Conservation (phyloP, 1,139 yeast genomes). For the Protomyces gravidus region DNA sequence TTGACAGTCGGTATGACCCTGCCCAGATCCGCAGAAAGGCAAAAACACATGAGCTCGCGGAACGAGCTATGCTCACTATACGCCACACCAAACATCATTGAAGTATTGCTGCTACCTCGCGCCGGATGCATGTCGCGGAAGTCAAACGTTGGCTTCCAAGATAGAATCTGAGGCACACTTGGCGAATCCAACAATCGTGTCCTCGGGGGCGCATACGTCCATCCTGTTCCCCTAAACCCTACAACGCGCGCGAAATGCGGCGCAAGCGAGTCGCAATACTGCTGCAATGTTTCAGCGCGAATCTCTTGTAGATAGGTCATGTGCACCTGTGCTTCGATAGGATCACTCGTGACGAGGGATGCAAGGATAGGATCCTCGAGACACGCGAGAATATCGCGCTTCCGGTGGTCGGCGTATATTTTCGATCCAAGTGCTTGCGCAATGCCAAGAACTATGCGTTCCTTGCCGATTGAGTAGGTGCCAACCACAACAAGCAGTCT, state of each 20-base stretch:
- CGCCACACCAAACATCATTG: constrained; percentile 51
- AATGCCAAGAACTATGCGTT: constrained; percentile 63
- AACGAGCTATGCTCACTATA: constrained; percentile 93
- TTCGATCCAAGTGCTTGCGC: constrained; percentile 54
- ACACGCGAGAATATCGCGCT: constrained; percentile 48
- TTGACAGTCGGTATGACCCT: constrained; percentile 78
- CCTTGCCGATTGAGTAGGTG: constrained; percentile 88
- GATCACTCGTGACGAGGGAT: constrained; percentile 45
- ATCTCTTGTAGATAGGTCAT: constrained; percentile 59
- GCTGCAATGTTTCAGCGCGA: constrained; percentile 41
- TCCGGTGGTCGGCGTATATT: constrained; percentile 51
- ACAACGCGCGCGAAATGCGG: constrained; percentile 54
- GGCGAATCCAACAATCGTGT: constrained; percentile 33
- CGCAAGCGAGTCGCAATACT: constrained; percentile 52
- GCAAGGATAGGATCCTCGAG: constrained; percentile 44
- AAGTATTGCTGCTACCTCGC: constrained; percentile 34
- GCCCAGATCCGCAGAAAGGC: constrained; percentile 49
- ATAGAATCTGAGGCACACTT: constrained; percentile 32
- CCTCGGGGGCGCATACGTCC: constrained; percentile 53
- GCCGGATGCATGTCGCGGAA: constrained; percentile 32
- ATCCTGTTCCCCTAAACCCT: constrained; percentile 79
- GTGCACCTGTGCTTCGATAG: constrained; percentile 58
- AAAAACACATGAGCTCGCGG: constrained; percentile 66
- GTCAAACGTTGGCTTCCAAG: constrained; percentile 31
- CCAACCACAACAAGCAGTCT: constrained; percentile 69